Evolutionary conservation across 2,329 filamentous ascomycete species (phyloP).

Genomic region (Sordariomycetes sp.): DNA sequence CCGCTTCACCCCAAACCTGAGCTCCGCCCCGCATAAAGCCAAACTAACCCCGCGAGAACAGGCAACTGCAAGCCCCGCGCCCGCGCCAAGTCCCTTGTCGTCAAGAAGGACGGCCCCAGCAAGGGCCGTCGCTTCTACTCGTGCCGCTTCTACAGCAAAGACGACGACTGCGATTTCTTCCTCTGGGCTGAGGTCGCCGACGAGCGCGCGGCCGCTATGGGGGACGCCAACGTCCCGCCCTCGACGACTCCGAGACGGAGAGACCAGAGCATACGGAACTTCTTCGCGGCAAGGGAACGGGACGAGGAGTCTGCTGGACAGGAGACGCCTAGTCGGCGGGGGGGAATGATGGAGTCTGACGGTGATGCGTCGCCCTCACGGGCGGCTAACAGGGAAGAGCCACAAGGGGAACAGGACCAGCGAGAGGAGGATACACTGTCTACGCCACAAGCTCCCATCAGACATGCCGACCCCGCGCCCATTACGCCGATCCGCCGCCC

Average conservation of each 20-base stretch:
- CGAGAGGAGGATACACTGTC: not conserved
- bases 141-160: constrained; percentile 16
- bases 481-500: constrained; percentile 9
- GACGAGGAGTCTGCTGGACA: not conserved
- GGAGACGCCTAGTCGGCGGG: constrained; percentile 5
- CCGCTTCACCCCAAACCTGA: not conserved
- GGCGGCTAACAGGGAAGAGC: not conserved
- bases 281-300: not conserved
- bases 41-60: constrained; percentile 8
- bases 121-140: constrained; percentile 27
- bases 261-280: not conserved
- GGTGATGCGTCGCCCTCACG: constrained; percentile 4
- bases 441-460: not conserved
- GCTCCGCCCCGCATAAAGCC: not conserved
- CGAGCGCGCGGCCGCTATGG: constrained; percentile 13
- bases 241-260: constrained; percentile 1
- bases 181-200: constrained; percentile 26
- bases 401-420: constrained; percentile 6
- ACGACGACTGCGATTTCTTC: constrained; percentile 26
- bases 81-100: constrained; percentile 19
- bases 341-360: constrained; percentile 3
- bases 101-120: constrained; percentile 23
- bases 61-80: constrained; percentile 28
- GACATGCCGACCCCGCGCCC: constrained; percentile 1
- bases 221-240: not conserved